These are phyloP conservation scores for Candida andamanensis DNA, from an alignment of 805 yeast species.

Conservation along the genomic window DNA sequence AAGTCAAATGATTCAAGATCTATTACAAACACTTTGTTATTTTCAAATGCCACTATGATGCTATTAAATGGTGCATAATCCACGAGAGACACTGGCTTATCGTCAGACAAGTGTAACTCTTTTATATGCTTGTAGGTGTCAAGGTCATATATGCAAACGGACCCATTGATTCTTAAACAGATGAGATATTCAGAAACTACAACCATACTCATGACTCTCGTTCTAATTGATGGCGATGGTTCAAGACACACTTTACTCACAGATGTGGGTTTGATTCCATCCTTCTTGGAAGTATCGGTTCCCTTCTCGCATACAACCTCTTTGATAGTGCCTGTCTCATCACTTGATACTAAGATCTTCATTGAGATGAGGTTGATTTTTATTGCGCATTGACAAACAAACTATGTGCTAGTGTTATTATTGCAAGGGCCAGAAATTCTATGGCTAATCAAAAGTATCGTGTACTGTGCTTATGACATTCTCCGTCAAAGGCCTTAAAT, in stretches of 20 bases:
- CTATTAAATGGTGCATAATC: slow-evolving; percentile 24
- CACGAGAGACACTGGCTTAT: slow-evolving; percentile 28
- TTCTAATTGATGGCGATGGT: slow-evolving; percentile 21
- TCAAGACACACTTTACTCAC: slow-evolving; percentile 38
- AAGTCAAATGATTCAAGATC: slow-evolving; percentile 24
- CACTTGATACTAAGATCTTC: slow-evolving; percentile 62
- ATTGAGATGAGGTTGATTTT: slow-evolving; percentile 23
- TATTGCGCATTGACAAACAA: slow-evolving; percentile 1
- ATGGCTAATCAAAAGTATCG: no score
- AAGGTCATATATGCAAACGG: slow-evolving; percentile 33
- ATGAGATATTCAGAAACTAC: slow-evolving; percentile 31
- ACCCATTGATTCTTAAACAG: slow-evolving; percentile 41
- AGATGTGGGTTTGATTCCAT: slow-evolving; percentile 58
- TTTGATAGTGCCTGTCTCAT: slow-evolving; percentile 62
- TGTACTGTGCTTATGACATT: no score
- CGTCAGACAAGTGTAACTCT: slow-evolving; percentile 17
- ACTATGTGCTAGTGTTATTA: no score
- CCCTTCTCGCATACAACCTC: slow-evolving; percentile 61
- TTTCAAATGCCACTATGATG: slow-evolving; percentile 42
- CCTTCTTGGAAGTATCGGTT: slow-evolving; percentile 73
- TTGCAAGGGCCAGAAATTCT: no score
- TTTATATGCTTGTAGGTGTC: slow-evolving; percentile 29
- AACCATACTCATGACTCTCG: slow-evolving; percentile 32
- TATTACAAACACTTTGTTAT: slow-evolving; percentile 40
- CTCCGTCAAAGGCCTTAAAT: no score